These are phyloP conservation scores for Aspergillus bertholletiae DNA, from an alignment of 495 filamentous ascomycete genomes.

Conservation along the genomic window DNA sequence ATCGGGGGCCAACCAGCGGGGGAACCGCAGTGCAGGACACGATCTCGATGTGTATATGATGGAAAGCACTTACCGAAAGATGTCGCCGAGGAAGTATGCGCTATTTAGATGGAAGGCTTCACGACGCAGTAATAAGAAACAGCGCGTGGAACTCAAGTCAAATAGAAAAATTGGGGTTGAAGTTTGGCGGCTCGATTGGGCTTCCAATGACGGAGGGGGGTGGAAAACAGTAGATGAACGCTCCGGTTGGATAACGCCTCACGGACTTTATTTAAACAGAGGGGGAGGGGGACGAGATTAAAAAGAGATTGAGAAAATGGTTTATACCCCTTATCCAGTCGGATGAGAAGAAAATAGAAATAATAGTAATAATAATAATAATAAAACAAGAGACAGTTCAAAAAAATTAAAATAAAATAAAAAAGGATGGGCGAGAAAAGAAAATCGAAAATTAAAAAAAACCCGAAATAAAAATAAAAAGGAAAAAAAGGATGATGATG, in stretches of 20 bases:
- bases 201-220: neutral
- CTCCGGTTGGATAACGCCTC: neutral
- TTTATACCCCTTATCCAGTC: neutral
- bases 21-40: neutral
- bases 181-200: neutral
- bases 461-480: neutral
- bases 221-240: neutral
- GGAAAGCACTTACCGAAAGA: constrained; percentile 7
- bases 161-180: neutral
- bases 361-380: neutral
- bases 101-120: neutral
- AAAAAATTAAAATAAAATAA: constrained; percentile 8
- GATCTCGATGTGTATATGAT: neutral
- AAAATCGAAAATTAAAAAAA: too few relatives aligned
- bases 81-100: neutral
- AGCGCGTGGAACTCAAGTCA: neutral
- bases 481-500: neutral
- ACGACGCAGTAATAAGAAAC: neutral
- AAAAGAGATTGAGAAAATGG: neutral
- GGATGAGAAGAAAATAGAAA: neutral
- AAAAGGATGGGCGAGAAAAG: neutral
- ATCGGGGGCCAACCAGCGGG: constrained; percentile 11
- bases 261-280: neutral
- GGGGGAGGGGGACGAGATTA: neutral
- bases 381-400: neutral